Evolutionary conservation across 2,329 filamentous ascomycete genomes (phyloP), one percentile per base, ranked within the genome.

Genomic region (Fusarium mexicanum): DNA sequence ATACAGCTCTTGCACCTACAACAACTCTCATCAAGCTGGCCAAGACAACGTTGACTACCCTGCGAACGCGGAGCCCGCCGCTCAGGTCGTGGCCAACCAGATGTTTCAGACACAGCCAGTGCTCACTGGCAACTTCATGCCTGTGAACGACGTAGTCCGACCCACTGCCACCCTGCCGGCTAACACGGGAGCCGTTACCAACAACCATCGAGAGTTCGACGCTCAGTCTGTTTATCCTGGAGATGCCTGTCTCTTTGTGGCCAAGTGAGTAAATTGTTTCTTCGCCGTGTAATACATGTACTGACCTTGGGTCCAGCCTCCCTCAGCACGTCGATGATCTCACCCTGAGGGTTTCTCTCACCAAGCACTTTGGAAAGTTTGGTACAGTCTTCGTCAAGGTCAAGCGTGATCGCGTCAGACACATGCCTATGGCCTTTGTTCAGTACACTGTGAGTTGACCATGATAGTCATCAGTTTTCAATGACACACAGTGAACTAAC

Each of bases 361-460:
- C 85, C 8, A 81, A 84, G 12, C 80, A 83, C 24, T 92, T 92
- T 78, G 82, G 83, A 24, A 78, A 83, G 22, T 91, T 84, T 74
- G 91, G 91, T 11, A 84, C 83, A 1, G 88, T 90, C 31, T 92
- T 86, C 70, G 87, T 91, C 71, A 92, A 92, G 83, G 90, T 92
- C 67, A 88, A 89, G 43, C 87, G 90, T 24, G 90, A 92, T 74
- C 70, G 67, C 17, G 13, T 12, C 20, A 80, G 80, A 20, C 84
- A 87, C 44, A 91, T 92, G 88, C 91, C 91, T 0, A 91, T 90
- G 76, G 90, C 90, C 1, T 92, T 92, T 73, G 87, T 86, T 29
- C 91, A 92, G 75, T 92, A 85, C 76, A 91, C 88, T 5, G 90
- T 91, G 78, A 83, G 87, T 81, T 33, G 6, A 43, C 5, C 31